Evolutionary conservation across 2,329 filamentous ascomycete genomes (phyloP).

Genomic region (Aspergillus oerlinghausenensis): DNA sequence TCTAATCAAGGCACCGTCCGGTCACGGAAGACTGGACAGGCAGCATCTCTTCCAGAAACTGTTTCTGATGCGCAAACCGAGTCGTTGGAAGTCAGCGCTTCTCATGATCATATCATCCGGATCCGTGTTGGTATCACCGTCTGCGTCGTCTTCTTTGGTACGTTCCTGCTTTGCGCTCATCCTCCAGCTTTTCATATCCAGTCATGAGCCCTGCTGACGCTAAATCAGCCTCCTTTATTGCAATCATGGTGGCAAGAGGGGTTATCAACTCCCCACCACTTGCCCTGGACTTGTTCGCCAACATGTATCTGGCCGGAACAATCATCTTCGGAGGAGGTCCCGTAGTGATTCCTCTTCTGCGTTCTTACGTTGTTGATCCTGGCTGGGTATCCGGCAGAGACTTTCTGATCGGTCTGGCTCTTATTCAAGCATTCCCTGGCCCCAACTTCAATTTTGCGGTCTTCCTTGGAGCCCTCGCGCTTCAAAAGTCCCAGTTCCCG

Average conservation of each 20-base stretch:
- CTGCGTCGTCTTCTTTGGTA: conserved; percentile 48
- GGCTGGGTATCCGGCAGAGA: conserved; percentile 68
- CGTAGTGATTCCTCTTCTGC: conserved; percentile 60
- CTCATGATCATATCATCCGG: conserved; percentile 31
- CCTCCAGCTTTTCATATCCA: background rate
- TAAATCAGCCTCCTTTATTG: conserved; percentile 48
- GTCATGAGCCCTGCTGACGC: background rate
- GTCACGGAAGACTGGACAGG: conserved; percentile 6
- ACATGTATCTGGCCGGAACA: conserved; percentile 69
- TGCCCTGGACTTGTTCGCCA: conserved; percentile 61
- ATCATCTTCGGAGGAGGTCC: conserved; percentile 63
- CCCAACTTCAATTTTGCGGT: conserved; percentile 52
- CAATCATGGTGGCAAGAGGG: conserved; percentile 50
- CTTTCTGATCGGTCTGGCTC: conserved; percentile 67
- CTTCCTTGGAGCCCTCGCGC: conserved; percentile 51
- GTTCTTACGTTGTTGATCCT: conserved; percentile 58
- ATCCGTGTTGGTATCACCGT: conserved; percentile 35
- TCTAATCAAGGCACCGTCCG: background rate
- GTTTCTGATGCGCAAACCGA: background rate
- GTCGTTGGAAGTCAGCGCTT: background rate
- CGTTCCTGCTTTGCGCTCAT: conserved; percentile 3
- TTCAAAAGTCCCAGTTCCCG: conserved; percentile 27
- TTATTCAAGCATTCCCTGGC: conserved; percentile 66
- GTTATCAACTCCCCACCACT: conserved; percentile 40
- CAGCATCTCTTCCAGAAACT: conserved; percentile 1